Base-by-base conservation (phyloP, 345 rosid species). In the Trapa incisa region DNA sequence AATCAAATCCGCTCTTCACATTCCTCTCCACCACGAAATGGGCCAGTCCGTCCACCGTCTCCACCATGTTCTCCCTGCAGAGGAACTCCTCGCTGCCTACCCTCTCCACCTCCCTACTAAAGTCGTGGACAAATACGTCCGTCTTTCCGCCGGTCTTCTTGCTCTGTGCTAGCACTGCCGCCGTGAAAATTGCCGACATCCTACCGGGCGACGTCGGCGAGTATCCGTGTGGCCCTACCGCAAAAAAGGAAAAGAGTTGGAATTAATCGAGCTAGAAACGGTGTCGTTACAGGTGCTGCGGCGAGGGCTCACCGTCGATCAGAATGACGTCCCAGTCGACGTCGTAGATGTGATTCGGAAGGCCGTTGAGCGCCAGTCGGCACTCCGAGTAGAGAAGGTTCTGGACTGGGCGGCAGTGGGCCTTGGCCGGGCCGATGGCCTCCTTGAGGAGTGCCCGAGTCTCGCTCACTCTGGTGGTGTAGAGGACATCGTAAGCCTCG, bases 381-480 rank as follows among this genome's bases (percentile, higher is more conserved):
- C 98, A 93, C 38, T 93, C 97, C 0, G 97, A 93, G 80, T 87
- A 93, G 33, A 93, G 61, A 1, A 93, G 83, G 72, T 93, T 90
- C 79, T 90, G 98, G n/a, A 88, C 91, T 2, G 97, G 98, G 66
- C 81, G 67, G 71, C 98, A 93, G 36, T 93, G 96, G 50, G 62
- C 67, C 11, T 52, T 29, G 37, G 71, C 71, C 60, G 74, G 86
- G 29, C 76, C 70, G 68, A 69, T 82, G 0, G 86, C 81, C 6
- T 54, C 60, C 3, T 72, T 45, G 5, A 93, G 67, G 53, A 87
- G 82, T 36, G 72, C 68, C 1, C 56, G 2, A 78, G 75, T 80
- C 53, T 90, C 85, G 56, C 77, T 79, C 13, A 87, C 96, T 71
- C 75, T 87, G n/a, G 96, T 87, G 7, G 87, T 78, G 88, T 71